Conservation (phyloP, 306 rosid species). For the Trifolium dubium region DNA sequence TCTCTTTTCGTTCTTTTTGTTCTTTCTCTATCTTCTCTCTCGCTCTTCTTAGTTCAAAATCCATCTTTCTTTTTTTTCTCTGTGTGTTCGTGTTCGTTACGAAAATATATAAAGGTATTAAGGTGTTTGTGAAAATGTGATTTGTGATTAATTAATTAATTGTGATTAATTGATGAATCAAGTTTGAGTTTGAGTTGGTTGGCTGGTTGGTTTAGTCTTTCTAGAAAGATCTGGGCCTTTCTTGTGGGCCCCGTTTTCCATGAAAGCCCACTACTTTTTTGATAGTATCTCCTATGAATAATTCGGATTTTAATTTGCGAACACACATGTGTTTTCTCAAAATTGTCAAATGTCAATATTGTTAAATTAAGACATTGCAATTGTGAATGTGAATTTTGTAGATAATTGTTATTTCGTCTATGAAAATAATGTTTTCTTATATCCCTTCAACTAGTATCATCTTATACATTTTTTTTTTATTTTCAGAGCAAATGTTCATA, state of each 20-base stretch:
- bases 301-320: too few relatives aligned
- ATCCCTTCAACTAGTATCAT: too few relatives aligned
- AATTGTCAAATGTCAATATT: too few relatives aligned
- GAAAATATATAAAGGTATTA: conserved; percentile 25
- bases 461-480: too few relatives aligned
- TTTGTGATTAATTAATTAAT: not conserved
- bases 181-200: not conserved
- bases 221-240: not conserved
- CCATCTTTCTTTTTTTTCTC: conserved; percentile 54
- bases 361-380: too few relatives aligned
- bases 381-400: too few relatives aligned
- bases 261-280: not conserved
- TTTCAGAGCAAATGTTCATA: too few relatives aligned
- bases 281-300: too few relatives aligned
- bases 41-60: conserved; percentile 88
- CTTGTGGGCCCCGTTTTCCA: not conserved
- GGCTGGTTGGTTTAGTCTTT: not conserved
- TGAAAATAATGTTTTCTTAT: too few relatives aligned
- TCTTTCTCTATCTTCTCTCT: conserved; percentile 92
- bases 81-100: conserved; percentile 38
- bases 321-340: too few relatives aligned
- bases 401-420: too few relatives aligned
- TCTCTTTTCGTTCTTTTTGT: conserved; percentile 69
- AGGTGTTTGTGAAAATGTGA: not conserved
- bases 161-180: not conserved